Conservation (phyloP, 176 grass and related monocot species). For the Zoysia japonica region DNA sequence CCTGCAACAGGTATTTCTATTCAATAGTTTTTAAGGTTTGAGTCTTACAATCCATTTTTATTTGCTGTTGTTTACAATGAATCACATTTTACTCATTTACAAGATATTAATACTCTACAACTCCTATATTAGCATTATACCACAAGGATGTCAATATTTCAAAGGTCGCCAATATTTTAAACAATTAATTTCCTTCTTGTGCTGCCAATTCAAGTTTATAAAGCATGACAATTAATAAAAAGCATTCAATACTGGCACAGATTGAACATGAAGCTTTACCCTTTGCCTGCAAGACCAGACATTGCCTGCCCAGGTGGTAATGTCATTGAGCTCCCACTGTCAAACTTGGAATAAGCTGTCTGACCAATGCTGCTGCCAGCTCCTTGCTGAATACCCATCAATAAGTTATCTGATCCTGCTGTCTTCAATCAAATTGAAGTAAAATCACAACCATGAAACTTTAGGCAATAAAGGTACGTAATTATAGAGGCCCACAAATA, state of each 20-base stretch:
- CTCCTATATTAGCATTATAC: neutral
- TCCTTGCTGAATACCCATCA: constrained; percentile 51
- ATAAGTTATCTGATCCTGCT: constrained; percentile 43
- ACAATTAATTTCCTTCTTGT: neutral
- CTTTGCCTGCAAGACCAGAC: constrained; percentile 75
- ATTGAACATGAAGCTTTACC: constrained; percentile 52
- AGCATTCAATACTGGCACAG: constrained; percentile 1
- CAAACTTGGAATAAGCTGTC: constrained; percentile 50
- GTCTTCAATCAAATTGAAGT: constrained; percentile 44
- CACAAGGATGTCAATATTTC: neutral
- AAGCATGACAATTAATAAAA: constrained; percentile 18
- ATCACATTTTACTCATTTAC: neutral
- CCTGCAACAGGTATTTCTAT: neutral
- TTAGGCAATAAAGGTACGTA: neutral
- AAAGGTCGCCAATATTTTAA: neutral
- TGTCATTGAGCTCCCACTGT: constrained; percentile 50
- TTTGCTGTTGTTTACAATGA: neutral
- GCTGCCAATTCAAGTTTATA: neutral
- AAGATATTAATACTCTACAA: neutral
- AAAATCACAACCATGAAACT: constrained; percentile 29
- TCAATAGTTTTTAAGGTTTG: neutral
- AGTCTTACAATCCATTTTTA: neutral
- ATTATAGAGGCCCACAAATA: constrained; percentile 5
- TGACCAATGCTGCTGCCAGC: constrained; percentile 58
- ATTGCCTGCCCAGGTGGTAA: constrained; percentile 55